Base-by-base conservation (phyloP, 352 stramenopile species). In the Globisporangium yorkense region DNA sequence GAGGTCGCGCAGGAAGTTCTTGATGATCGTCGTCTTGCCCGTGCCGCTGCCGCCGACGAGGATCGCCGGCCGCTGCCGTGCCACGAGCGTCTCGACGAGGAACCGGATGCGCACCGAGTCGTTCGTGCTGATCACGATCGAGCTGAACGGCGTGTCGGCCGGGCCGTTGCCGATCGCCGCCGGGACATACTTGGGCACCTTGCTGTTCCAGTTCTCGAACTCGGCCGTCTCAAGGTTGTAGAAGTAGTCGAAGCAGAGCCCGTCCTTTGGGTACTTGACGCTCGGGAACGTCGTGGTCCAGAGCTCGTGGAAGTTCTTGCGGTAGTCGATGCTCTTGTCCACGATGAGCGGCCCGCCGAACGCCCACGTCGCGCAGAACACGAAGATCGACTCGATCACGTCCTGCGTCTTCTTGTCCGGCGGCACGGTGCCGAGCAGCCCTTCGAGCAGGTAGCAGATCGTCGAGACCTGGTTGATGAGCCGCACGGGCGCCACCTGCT, bases 21-120 rank as follows among this genome's bases (percentile, higher is more conserved):
- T 97, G 47, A 98, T 85, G 51, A 98, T 98, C 33, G 94, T 96
- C 20, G 96, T 98, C 67, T 99, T 99, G 18, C 96, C 96, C n/a
- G 94, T 98, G 15, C 96, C 96, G 43, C 93, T 96, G 27, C 93
- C 97, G 5, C 96, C 96, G 1, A 98, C 95, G 33, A 99, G 86
- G 80, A 98, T 97, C 41, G 95, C 89, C 12, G 97, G 93, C 12
- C 95, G 89, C n/a, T 96, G 85, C 16, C 94, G 90, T 35, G 87
- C 91, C 12, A 97, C 93, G 2, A 99, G 80, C 13, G 92, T 96
- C 65, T 98, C 89, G 16, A 99, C 82, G 15, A 99, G 68, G 67
- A 96, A 98, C 0, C 92, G 94, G 43, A 98, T 92, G 12, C 96
- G 89, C 27, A 98, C 91, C 21, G 94, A 98, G 65, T 99, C 96